A percentile compares a stretch with the other conserved stretches of the same genome.
Conservation (phyloP, 768 basidiomycete genomes). For the Postia placenta region DNA sequence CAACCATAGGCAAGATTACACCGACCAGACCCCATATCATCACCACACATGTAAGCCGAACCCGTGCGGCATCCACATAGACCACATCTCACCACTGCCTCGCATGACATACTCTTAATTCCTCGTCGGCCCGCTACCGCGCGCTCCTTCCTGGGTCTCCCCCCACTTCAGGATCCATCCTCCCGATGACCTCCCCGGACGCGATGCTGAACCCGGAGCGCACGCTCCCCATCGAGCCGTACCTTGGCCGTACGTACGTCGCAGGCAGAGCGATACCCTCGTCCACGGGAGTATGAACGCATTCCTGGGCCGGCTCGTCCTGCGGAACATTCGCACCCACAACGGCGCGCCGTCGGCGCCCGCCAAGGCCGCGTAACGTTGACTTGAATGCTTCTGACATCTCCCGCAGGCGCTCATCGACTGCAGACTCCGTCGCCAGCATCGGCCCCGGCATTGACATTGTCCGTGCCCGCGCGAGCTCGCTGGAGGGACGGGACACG, state of each 20-base stretch:
- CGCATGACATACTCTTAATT: too few relatives aligned
- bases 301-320: too few relatives aligned
- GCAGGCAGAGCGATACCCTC: not conserved
- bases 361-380: constrained; percentile 53
- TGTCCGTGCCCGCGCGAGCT: constrained; percentile 12
- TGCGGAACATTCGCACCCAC: too few relatives aligned
- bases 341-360: constrained; percentile 25
- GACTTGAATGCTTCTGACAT: constrained; percentile 68
- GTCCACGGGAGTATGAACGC: too few relatives aligned
- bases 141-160: constrained; percentile 2
- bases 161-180: constrained; percentile 38
- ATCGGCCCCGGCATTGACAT: constrained; percentile 38
- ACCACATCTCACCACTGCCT: too few relatives aligned
- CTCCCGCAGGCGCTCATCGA: constrained; percentile 54
- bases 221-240: constrained; percentile 27
- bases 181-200: constrained; percentile 47
- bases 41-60: too few relatives aligned
- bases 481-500: not conserved
- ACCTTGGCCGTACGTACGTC: constrained; percentile 20
- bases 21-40: too few relatives aligned
- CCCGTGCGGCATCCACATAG: too few relatives aligned
- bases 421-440: constrained; percentile 59
- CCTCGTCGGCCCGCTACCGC: too few relatives aligned
- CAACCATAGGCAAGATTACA: too few relatives aligned
- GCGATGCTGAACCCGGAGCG: constrained; percentile 36